These are phyloP conservation scores for Evansstolkia leycettana DNA, from an alignment of 495 filamentous ascomycete genomes.

Conservation along the genomic window DNA sequence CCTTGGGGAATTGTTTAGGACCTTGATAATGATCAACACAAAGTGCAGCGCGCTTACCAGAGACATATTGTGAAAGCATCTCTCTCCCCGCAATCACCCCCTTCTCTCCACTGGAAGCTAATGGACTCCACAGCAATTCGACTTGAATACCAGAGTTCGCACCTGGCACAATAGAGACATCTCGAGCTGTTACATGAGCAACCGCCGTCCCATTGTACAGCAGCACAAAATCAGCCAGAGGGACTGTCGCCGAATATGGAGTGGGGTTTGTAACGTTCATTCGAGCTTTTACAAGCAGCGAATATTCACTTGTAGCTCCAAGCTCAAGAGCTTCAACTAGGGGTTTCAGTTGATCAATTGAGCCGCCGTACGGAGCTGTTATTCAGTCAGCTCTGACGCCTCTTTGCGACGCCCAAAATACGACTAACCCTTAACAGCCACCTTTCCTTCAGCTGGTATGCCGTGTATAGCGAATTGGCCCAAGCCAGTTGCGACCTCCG, in stretches of 20 bases:
- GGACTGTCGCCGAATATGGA: constrained; percentile 65
- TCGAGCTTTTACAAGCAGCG: constrained; percentile 51
- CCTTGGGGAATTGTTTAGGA: constrained; percentile 23
- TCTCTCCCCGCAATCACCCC: constrained; percentile 52
- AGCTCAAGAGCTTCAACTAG: constrained; percentile 54
- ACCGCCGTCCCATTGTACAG: constrained; percentile 60
- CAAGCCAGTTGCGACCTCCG: constrained; percentile 64
- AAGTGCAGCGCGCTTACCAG: constrained; percentile 38
- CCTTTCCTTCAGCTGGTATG: constrained; percentile 73
- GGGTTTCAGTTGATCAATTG: constrained; percentile 42
- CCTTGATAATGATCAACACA: not conserved
- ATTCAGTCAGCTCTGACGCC: constrained; percentile 13
- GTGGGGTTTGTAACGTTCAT: constrained; percentile 87
- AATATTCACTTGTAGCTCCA: constrained; percentile 52
- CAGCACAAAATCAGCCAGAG: constrained; percentile 65
- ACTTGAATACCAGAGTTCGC: constrained; percentile 59
- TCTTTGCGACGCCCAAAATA: constrained; percentile 6
- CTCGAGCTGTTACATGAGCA: constrained; percentile 53
- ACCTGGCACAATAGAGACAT: constrained; percentile 51
- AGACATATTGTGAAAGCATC: constrained; percentile 74
- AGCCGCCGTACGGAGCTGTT: constrained; percentile 31
- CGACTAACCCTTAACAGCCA: constrained; percentile 78
- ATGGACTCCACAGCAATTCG: constrained; percentile 63
- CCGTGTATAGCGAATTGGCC: constrained; percentile 66
- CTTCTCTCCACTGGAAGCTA: constrained; percentile 41